Percentiles rank a stretch among this genome's conserved stretches.
Conservation (phyloP, 768 basidiomycete species). For the Candolleomyces aberdarensis region DNA sequence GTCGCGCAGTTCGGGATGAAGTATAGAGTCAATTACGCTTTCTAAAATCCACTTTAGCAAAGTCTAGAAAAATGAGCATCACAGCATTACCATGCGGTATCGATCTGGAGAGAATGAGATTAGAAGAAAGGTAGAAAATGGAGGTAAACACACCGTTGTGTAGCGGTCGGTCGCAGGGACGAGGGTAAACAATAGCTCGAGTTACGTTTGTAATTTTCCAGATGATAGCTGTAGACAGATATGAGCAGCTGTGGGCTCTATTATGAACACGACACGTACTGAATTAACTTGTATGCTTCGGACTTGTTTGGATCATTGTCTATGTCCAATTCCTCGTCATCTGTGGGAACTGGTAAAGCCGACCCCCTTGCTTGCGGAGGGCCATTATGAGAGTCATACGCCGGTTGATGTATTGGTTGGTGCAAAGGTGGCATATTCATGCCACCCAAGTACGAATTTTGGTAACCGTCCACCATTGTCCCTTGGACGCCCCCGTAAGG, state of each 20-base stretch:
- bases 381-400: constrained; percentile 1
- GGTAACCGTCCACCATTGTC: constrained; percentile 35
- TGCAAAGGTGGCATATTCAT: constrained; percentile 47
- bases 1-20: constrained; percentile 88
- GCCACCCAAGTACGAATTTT: constrained; percentile 50
- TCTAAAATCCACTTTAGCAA: constrained; percentile 43
- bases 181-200: constrained; percentile 85
- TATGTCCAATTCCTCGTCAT: constrained; percentile 56
- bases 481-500: constrained; percentile 38
- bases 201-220: constrained; percentile 87
- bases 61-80: constrained; percentile 15
- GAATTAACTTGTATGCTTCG: constrained; percentile 81
- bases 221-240: constrained; percentile 63
- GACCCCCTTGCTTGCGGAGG: background rate
- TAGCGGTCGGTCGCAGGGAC: constrained; percentile 82
- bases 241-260: background rate
- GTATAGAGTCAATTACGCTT: constrained; percentile 85
- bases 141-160: constrained; percentile 60
- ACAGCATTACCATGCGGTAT: constrained; percentile 69
- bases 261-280: constrained; percentile 40
- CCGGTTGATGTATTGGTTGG: constrained; percentile 29
- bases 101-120: constrained; percentile 42
- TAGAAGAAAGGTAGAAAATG: constrained; percentile 6
- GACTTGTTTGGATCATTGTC: constrained; percentile 70
- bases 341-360: constrained; percentile 24